Evolutionary conservation across 768 basidiomycete genomes (phyloP), one percentile per base, ranked within the genome.

Genomic region (Mrakia frigida): DNA sequence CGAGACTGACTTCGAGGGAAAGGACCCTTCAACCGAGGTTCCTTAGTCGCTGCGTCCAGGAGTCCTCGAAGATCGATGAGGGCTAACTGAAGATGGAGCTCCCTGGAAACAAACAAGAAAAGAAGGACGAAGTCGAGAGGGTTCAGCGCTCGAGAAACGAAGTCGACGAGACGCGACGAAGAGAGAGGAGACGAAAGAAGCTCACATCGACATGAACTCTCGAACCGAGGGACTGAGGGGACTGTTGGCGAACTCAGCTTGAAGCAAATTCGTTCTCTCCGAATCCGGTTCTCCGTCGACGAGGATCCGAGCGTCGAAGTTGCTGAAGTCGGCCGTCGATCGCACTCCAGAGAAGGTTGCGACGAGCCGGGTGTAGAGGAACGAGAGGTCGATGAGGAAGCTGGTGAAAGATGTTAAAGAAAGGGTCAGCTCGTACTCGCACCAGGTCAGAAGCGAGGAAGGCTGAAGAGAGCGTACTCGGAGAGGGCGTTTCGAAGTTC

Each of bases 1-100:
- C 21, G 33, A 16, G 52, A 72, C 70, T 72, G 16, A 72, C 70
- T 84, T 23, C 92, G 88, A 2, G 96, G 96, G 84, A 98, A 98
- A 0, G 95, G 94, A 0, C 97, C 97, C 82, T 98, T 99, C 75
- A 98, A 83, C 41, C 97, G 90, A 9, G 95, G 95, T 81, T 99
- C 97, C 81, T 95, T 91, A 78, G 90, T 90, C 0, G 97, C 91
- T 80, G 98, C 92, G 14, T 89, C 88, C 60, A 99, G 86, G n/a
- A 98, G 84, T 1, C 87, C 89, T 80, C 94, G 91, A 13, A 98
- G 85, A 81, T 92, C 89, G 56, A 95, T 92, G 61, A 99, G 84
- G 81, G 93, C 91, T 80, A 92, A 90, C 81, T 98, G 97, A 16
- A 98, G 86, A 82, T 97, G 94, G 14, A 98, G 86, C 82, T 98